phyloP scores from a whole-genome alignment of 495 filamentous ascomycete species.

The Amniculicola lignicola region DNA sequence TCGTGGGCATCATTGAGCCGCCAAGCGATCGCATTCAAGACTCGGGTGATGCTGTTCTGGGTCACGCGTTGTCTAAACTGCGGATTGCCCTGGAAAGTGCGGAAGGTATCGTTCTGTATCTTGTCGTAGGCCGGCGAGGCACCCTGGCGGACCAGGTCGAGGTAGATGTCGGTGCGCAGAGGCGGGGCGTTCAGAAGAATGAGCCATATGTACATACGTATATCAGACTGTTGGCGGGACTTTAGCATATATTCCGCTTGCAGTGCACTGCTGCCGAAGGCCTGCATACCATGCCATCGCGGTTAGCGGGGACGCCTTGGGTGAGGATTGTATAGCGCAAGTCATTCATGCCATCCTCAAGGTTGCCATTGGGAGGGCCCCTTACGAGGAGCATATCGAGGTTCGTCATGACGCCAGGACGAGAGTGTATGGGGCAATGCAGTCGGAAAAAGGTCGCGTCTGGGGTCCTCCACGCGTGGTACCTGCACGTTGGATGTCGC shows the following conservation, averaged over 20 bases:
- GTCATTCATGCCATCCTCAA: constrained; percentile 64
- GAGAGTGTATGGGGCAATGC: not conserved
- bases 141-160: constrained; percentile 85
- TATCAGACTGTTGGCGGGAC: constrained; percentile 62
- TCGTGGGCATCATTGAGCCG: constrained; percentile 74
- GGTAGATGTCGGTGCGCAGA: constrained; percentile 79
- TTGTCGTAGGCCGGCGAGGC: constrained; percentile 93
- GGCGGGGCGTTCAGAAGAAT: constrained; percentile 83
- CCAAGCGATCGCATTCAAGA: constrained; percentile 97
- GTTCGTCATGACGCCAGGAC: constrained; percentile 31
- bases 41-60: constrained; percentile 88
- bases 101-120: constrained; percentile 97
- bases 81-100: constrained; percentile 90
- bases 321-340: constrained; percentile 73
- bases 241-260: not conserved
- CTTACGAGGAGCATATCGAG: constrained; percentile 49
- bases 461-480: too few species aligned
- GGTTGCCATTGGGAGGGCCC: constrained; percentile 67
- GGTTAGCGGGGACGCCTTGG: constrained; percentile 74
- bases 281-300: constrained; percentile 81
- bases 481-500: too few species aligned
- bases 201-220: constrained; percentile 93
- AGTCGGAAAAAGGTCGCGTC: too few species aligned
- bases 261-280: not conserved
- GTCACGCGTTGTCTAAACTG: constrained; percentile 93